These are phyloP conservation scores for Termitomyces heimii DNA, from an alignment of 768 basidiomycete species.

Conservation along the genomic window DNA sequence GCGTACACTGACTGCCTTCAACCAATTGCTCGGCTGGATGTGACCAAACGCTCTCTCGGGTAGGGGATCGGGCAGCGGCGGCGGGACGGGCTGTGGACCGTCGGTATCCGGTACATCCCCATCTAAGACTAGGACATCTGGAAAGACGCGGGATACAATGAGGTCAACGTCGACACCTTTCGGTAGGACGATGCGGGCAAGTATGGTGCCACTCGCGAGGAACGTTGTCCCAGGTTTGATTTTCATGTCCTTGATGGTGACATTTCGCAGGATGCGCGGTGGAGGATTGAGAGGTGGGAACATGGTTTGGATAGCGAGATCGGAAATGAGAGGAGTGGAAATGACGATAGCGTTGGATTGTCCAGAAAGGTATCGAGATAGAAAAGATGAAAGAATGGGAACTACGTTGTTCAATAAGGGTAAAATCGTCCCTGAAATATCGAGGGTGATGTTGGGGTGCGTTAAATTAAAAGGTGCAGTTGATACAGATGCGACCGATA, in stretches of 20 bases:
- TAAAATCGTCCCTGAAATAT: conserved; percentile 50
- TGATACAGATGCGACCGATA: conserved; percentile 49
- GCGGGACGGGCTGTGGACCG: conserved; percentile 21
- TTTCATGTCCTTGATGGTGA: conserved; percentile 74
- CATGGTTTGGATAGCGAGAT: conserved; percentile 34
- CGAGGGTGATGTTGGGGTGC: conserved; percentile 62
- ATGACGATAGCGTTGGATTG: conserved; percentile 52
- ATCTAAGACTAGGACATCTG: conserved; percentile 76
- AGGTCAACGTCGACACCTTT: conserved; percentile 61
- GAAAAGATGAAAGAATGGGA: conserved; percentile 49
- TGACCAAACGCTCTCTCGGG: conserved; percentile 73
- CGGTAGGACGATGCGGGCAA: conserved; percentile 62
- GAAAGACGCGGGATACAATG: conserved; percentile 57
- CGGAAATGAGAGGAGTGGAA: conserved; percentile 48
- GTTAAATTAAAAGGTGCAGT: conserved; percentile 55
- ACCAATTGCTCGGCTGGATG: conserved; percentile 68
- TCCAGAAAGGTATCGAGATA: conserved; percentile 60
- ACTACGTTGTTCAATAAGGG: conserved; percentile 37
- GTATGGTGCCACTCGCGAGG: conserved; percentile 66
- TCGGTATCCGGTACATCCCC: conserved; percentile 47
- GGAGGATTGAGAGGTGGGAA: conserved; percentile 65
- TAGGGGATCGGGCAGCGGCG: conserved; percentile 58
- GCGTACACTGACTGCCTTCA: conserved; percentile 36
- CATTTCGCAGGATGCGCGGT: conserved; percentile 62
- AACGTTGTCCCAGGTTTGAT: conserved; percentile 49